Evolutionary conservation across 257 asterid genomes (phyloP).

Genomic region (Haberlea rhodopensis): DNA sequence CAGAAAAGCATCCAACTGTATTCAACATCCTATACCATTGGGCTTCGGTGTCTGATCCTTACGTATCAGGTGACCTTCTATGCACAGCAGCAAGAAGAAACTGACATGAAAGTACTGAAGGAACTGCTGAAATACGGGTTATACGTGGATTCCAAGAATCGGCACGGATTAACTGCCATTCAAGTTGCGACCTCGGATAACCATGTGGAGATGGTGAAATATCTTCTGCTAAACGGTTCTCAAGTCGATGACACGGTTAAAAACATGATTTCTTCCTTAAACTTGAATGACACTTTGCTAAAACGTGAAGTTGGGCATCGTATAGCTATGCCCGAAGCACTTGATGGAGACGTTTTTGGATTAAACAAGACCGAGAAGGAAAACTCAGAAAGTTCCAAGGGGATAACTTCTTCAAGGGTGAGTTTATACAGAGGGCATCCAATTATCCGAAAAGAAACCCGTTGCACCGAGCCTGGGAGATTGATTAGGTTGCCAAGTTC

Average conservation of each 20-base stretch:
- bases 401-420: constrained; percentile 36
- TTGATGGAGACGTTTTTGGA: constrained; percentile 24
- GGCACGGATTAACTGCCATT: constrained; percentile 67
- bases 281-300: constrained; percentile 51
- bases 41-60: constrained; percentile 80
- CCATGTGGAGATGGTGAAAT: constrained; percentile 56
- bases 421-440: constrained; percentile 86
- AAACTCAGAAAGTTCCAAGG: constrained; percentile 20
- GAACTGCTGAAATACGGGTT: constrained; percentile 75
- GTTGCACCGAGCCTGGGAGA: constrained; percentile 66
- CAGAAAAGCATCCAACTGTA: constrained; percentile 60
- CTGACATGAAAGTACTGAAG: constrained; percentile 54
- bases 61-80: constrained; percentile 73
- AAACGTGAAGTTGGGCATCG: constrained; percentile 70
- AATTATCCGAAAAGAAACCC: constrained; percentile 35
- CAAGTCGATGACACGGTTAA: constrained; percentile 43
- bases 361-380: constrained; percentile 28
- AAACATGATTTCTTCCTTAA: constrained; percentile 31
- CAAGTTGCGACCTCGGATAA: constrained; percentile 56
- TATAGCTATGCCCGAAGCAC: constrained; percentile 36
- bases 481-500: constrained; percentile 57
- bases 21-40: constrained; percentile 77
- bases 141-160: constrained; percentile 64
- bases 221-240: constrained; percentile 74
- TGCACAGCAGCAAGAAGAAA: constrained; percentile 71